phyloP scores from a whole-genome alignment of 1,139 yeast species.

The Yamadazyma diospyri region DNA sequence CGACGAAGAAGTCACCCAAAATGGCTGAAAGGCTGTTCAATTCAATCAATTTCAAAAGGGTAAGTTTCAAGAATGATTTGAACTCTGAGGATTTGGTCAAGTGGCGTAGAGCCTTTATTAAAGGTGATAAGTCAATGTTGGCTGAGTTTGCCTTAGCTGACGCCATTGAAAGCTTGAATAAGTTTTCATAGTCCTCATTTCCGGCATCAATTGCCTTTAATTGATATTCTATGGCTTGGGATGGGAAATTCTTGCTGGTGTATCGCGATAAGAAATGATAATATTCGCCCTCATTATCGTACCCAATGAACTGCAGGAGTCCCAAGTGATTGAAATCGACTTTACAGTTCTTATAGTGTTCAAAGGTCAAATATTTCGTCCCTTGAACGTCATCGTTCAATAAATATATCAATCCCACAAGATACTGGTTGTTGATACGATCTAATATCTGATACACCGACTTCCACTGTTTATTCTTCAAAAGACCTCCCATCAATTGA shows the following conservation, averaged over 20 bases:
- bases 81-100: conserved; percentile 15
- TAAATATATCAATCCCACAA: conserved; percentile 29
- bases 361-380: conserved; percentile 1
- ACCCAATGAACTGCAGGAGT: not conserved
- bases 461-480: not conserved
- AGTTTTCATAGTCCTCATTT: conserved; percentile 19
- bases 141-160: too few relatives aligned
- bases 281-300: conserved; percentile 23
- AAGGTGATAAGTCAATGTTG: conserved; percentile 19
- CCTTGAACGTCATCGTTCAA: conserved; percentile 5
- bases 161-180: conserved; percentile 30
- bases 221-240: conserved; percentile 31
- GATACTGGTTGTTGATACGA: conserved; percentile 24
- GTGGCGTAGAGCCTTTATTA: conserved; percentile 24
- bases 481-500: not conserved
- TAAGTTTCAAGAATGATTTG: conserved; percentile 16
- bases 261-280: conserved; percentile 34
- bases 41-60: conserved; percentile 25
- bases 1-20: conserved; percentile 23
- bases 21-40: conserved; percentile 20
- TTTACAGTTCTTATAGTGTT: not conserved
- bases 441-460: conserved; percentile 19
- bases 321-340: conserved; percentile 3
- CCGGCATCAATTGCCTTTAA: conserved; percentile 26
- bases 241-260: conserved; percentile 19